These are phyloP conservation scores for Coniella lustricola DNA, from an alignment of 2,329 filamentous ascomycete species.

Conservation along the genomic window DNA sequence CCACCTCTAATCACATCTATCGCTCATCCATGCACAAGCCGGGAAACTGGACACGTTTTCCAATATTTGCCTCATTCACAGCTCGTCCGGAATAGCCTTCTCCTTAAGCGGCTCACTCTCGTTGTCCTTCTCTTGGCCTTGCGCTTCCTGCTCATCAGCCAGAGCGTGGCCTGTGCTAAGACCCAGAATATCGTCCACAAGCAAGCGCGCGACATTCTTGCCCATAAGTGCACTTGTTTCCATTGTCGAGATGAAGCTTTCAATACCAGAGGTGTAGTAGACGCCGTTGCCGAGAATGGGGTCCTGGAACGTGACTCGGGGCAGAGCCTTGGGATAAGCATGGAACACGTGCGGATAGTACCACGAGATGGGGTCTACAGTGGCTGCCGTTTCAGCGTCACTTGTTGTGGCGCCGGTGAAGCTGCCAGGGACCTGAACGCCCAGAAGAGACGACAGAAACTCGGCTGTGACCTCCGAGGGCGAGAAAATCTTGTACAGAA, in stretches of 20 bases:
- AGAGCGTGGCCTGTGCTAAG: conserved; percentile 12
- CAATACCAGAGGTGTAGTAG: conserved; percentile 71
- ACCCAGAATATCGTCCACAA: conserved; percentile 53
- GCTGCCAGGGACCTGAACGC: conserved; percentile 36
- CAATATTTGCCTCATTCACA: background rate
- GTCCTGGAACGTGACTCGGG: conserved; percentile 81
- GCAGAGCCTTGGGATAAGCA: conserved; percentile 79
- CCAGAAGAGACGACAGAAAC: conserved; percentile 48
- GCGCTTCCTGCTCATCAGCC: conserved; percentile 18
- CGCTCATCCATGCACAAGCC: no score
- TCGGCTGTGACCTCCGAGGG: conserved; percentile 43
- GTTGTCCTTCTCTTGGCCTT: conserved; percentile 1
- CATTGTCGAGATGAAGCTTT: conserved; percentile 96
- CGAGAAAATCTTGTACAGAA: conserved; percentile 61
- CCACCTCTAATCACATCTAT: no score
- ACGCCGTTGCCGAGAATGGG: conserved; percentile 59
- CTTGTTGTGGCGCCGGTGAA: conserved; percentile 13
- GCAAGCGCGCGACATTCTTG: conserved; percentile 68
- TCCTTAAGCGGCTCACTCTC: background rate
- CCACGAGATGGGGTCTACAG: conserved; percentile 58
- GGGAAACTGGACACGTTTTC: no score
- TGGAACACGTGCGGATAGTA: conserved; percentile 71
- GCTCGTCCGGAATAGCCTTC: background rate
- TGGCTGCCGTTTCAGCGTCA: conserved; percentile 24
- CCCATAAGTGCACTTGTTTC: conserved; percentile 92